These are phyloP conservation scores for Pezicula radicicola DNA, from an alignment of 2,329 filamentous ascomycete species.

Conservation along the genomic window DNA sequence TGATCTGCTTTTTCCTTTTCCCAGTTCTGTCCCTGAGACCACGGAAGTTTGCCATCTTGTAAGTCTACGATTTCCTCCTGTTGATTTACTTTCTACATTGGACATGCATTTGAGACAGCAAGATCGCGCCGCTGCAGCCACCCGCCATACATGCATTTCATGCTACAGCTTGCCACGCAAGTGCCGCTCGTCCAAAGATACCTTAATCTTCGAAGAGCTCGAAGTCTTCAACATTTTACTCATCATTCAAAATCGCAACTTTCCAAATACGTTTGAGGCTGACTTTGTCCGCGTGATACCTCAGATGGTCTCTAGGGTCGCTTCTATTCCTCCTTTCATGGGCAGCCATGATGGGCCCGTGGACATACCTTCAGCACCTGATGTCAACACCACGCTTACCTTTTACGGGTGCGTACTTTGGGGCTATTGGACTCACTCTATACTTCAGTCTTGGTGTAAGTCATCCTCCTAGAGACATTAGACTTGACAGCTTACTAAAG, in stretches of 20 bases:
- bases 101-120: constrained; percentile 18
- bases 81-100: constrained; percentile 5
- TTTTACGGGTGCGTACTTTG: constrained; percentile 93
- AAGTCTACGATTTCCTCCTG: constrained; percentile 48
- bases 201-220: not conserved
- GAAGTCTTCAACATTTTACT: not conserved
- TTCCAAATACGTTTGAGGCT: constrained; percentile 11
- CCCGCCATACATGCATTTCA: constrained; percentile 29
- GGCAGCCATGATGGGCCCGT: constrained; percentile 89
- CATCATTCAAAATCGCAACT: constrained; percentile 14
- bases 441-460: constrained; percentile 92
- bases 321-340: constrained; percentile 87
- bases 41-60: constrained; percentile 96
- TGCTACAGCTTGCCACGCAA: not conserved
- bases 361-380: constrained; percentile 79
- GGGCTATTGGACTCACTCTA: constrained; percentile 83
- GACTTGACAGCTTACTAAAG: too few species aligned
- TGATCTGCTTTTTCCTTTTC: constrained; percentile 88
- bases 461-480: constrained; percentile 24
- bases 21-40: constrained; percentile 77
- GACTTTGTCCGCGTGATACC: constrained; percentile 25
- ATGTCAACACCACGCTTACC: constrained; percentile 81
- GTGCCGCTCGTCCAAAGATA: not conserved
- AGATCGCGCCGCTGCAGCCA: constrained; percentile 31
- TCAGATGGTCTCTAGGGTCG: constrained; percentile 93